These are phyloP conservation scores for Hypomontagnella submonticulosa DNA, from an alignment of 495 filamentous ascomycete species.

Conservation along the genomic window DNA sequence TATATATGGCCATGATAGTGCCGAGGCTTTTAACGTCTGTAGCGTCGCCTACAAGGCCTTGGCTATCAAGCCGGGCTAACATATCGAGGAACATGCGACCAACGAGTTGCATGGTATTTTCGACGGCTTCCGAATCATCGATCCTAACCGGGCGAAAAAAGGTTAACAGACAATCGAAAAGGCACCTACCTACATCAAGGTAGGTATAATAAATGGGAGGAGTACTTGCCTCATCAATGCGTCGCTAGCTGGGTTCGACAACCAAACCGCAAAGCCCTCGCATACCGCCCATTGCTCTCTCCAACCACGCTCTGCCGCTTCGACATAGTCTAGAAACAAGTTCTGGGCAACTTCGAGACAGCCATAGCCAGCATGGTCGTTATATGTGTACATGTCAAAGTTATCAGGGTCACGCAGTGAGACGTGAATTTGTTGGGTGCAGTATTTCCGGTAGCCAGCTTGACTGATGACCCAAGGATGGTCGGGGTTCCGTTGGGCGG, in stretches of 20 bases:
- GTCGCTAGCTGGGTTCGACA: slow-evolving; percentile 7
- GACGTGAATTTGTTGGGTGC: slow-evolving; percentile 30
- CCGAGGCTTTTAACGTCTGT: slow-evolving; percentile 48
- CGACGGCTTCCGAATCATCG: slow-evolving; percentile 43
- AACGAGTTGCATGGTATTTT: slow-evolving; percentile 37
- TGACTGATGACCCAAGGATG: slow-evolving; percentile 54
- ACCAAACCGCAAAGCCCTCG: slow-evolving; percentile 40
- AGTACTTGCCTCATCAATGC: slow-evolving; percentile 13
- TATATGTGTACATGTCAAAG: slow-evolving; percentile 54
- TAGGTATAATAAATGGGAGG: neutral
- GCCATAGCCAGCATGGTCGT: slow-evolving; percentile 51
- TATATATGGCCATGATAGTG: slow-evolving; percentile 50
- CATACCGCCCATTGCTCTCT: slow-evolving; percentile 53
- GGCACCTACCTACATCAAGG: no score
- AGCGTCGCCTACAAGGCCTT: slow-evolving; percentile 40
- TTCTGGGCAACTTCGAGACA: slow-evolving; percentile 52
- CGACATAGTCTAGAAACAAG: slow-evolving; percentile 51
- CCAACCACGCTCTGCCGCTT: slow-evolving; percentile 41
- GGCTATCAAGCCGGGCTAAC: slow-evolving; percentile 49
- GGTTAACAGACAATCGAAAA: neutral
- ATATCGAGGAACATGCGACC: slow-evolving; percentile 53
- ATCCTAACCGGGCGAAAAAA: slow-evolving; percentile 25
- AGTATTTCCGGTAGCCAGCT: slow-evolving; percentile 49
- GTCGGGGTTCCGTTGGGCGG: slow-evolving; percentile 51
- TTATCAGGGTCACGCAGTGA: slow-evolving; percentile 48